Evolutionary conservation across 768 basidiomycete genomes (phyloP).

Genomic region (Pilatotrama ljubarskyi): DNA sequence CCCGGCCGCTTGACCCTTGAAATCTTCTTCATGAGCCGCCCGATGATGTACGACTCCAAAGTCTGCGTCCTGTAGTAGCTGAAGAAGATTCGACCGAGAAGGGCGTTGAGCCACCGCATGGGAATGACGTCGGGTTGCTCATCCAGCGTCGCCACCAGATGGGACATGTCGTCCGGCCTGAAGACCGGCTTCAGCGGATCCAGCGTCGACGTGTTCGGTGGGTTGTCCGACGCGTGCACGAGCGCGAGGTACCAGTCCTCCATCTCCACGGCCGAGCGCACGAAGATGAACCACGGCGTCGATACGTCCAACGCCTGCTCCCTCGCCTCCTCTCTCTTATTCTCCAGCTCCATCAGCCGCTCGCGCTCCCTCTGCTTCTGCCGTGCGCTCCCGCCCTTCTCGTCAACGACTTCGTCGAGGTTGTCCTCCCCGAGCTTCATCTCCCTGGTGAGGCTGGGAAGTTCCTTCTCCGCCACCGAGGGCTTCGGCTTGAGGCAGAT

Average conservation of each 20-base stretch:
- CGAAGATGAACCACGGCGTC: slow-evolving; percentile 92
- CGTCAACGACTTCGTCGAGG: slow-evolving; percentile 37
- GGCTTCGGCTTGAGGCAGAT: slow-evolving; percentile 69
- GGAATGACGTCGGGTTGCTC: slow-evolving; percentile 94
- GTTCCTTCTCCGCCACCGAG: slow-evolving; percentile 32
- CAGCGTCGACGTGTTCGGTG: slow-evolving; percentile 61
- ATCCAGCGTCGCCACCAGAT: slow-evolving; percentile 83
- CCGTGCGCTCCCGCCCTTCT: slow-evolving; percentile 44
- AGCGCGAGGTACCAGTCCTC: slow-evolving; percentile 95
- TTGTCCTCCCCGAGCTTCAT: slow-evolving; percentile 41
- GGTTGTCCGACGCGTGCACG: slow-evolving; percentile 68
- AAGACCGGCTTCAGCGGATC: slow-evolving; percentile 66
- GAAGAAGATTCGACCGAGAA: slow-evolving; percentile 91
- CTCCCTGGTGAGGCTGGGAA: slow-evolving; percentile 56
- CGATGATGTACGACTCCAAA: slow-evolving; percentile 84
- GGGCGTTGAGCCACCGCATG: slow-evolving; percentile 95
- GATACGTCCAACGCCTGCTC: slow-evolving; percentile 53
- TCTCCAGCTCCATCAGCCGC: slow-evolving; percentile 35
- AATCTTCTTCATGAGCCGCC: slow-evolving; percentile 89
- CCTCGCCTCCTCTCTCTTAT: slow-evolving; percentile 37
- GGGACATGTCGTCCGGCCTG: slow-evolving; percentile 74
- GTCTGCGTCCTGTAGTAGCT: slow-evolving; percentile 82
- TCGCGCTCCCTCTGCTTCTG: slow-evolving; percentile 44
- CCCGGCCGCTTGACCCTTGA: slow-evolving; percentile 87
- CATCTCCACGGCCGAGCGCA: slow-evolving; percentile 86